phyloP scores from a whole-genome alignment of 139 green algal genomes.

The Micromonas commoda region DNA sequence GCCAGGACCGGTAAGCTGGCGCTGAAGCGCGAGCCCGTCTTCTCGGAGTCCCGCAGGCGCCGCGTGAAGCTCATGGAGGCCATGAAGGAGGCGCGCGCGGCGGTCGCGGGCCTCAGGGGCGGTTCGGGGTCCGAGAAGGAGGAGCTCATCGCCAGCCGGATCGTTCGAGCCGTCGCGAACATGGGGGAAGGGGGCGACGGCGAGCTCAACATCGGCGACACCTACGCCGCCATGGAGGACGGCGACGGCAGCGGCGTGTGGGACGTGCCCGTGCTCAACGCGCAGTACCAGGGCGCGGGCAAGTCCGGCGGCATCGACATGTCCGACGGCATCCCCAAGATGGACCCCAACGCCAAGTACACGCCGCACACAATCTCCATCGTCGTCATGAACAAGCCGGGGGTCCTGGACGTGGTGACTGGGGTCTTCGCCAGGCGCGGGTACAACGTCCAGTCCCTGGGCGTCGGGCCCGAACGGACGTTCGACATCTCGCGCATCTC shows the following conservation, averaged over 20 bases:
- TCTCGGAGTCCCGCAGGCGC: not conserved
- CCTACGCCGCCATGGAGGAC: constrained; percentile 9
- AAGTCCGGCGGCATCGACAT: constrained; percentile 8
- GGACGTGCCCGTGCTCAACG: constrained; percentile 36
- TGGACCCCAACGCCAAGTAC: constrained; percentile 2
- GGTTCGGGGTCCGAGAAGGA: not conserved
- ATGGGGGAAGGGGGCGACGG: not conserved
- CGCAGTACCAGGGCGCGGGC: not conserved
- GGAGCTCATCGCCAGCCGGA: not conserved
- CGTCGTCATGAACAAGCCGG: constrained; percentile 77
- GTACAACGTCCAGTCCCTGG: constrained; percentile 95
- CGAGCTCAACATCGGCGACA: constrained; percentile 8
- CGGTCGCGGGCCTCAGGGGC: not conserved
- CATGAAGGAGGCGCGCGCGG: constrained; percentile 5
- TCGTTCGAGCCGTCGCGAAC: constrained; percentile 1
- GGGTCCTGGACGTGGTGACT: constrained; percentile 92
- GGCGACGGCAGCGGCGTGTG: constrained; percentile 41
- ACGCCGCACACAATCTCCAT: constrained; percentile 77
- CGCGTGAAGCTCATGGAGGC: constrained; percentile 19
- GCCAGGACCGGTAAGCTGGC: constrained; percentile 71
- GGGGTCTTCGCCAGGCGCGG: constrained; percentile 88
- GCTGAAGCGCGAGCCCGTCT: constrained; percentile 28
- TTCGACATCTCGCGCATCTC: constrained; percentile 79
- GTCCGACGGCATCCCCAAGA: not conserved
- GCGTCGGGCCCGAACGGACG: constrained; percentile 79